These are phyloP conservation scores for Fusarium pseudonygamai DNA, from an alignment of 2,329 filamentous ascomycete genomes.

Conservation along the genomic window DNA sequence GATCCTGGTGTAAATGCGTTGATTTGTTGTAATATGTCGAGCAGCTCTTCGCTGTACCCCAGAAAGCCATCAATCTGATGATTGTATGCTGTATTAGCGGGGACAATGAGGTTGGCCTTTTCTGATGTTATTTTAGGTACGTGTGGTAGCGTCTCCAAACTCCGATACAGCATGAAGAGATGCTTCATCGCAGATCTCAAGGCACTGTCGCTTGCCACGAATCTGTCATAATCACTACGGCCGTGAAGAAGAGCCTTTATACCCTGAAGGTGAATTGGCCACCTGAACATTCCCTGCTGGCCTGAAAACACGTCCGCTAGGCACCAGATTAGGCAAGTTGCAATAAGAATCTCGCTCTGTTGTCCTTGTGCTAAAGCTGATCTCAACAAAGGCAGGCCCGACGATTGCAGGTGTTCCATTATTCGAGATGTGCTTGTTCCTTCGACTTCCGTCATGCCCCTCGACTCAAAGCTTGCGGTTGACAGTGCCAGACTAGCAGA, in stretches of 20 bases:
- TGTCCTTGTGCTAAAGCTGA: slow-evolving; percentile 32
- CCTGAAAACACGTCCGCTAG: slow-evolving; percentile 42
- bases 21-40: slow-evolving; percentile 40
- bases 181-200: slow-evolving; percentile 38
- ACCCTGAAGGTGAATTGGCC: slow-evolving; percentile 41
- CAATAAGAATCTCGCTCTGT: slow-evolving; percentile 38
- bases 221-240: background rate
- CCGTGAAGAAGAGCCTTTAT: slow-evolving; percentile 37
- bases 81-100: accelerated
- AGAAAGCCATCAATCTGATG: slow-evolving; percentile 43
- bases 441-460: slow-evolving; percentile 35
- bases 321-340: slow-evolving; percentile 45
- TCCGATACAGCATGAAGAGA: slow-evolving; percentile 43
- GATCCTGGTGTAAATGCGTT: background rate
- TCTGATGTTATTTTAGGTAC: slow-evolving; percentile 13
- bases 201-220: background rate
- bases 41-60: slow-evolving; percentile 43
- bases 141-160: slow-evolving; percentile 42
- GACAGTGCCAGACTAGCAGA: slow-evolving; percentile 42
- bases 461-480: slow-evolving; percentile 40
- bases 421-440: slow-evolving; percentile 32
- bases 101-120: accelerated
- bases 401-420: slow-evolving; percentile 39
- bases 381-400: slow-evolving; percentile 37
- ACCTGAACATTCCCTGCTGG: slow-evolving; percentile 32